Conservation (phyloP, 2,329 filamentous ascomycete species). For the Chaetomiaceae sp. region DNA sequence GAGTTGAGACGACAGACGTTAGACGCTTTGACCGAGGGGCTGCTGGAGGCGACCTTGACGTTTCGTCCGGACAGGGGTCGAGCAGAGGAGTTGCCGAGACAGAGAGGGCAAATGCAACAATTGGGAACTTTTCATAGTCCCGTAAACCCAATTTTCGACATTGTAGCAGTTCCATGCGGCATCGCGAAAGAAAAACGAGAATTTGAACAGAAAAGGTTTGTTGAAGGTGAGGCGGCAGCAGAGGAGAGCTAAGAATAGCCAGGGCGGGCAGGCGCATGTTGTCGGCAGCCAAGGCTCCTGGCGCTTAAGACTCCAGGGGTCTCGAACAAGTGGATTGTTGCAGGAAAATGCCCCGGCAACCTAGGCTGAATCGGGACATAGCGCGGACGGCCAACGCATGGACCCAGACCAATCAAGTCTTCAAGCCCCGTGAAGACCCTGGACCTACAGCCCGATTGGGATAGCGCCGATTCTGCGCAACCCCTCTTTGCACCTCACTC, state of each 20-base stretch:
- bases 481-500: constrained; percentile 5
- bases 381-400: not conserved
- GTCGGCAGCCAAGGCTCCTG: constrained; percentile 15
- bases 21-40: constrained; percentile 40
- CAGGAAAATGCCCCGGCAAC: constrained; percentile 5
- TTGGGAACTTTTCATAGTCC: not conserved
- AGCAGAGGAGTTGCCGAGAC: not conserved
- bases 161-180: not conserved
- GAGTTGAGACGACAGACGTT: constrained; percentile 43
- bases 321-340: constrained; percentile 5
- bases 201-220: constrained; percentile 1
- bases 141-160: not conserved
- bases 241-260: constrained; percentile 14
- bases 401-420: constrained; percentile 15
- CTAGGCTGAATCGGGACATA: constrained; percentile 19
- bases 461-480: constrained; percentile 4
- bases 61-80: constrained; percentile 38
- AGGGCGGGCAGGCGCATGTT: not conserved
- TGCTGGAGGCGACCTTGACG: constrained; percentile 32
- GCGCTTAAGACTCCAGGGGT: constrained; percentile 20
- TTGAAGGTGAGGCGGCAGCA: not conserved
- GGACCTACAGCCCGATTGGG: not conserved
- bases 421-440: not conserved
- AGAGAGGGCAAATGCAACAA: not conserved
- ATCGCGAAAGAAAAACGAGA: constrained; percentile 8